These are phyloP conservation scores for Powellomyces hirtus DNA, from an alignment of 192 early-diverging fungal species.

Conservation along the genomic window DNA sequence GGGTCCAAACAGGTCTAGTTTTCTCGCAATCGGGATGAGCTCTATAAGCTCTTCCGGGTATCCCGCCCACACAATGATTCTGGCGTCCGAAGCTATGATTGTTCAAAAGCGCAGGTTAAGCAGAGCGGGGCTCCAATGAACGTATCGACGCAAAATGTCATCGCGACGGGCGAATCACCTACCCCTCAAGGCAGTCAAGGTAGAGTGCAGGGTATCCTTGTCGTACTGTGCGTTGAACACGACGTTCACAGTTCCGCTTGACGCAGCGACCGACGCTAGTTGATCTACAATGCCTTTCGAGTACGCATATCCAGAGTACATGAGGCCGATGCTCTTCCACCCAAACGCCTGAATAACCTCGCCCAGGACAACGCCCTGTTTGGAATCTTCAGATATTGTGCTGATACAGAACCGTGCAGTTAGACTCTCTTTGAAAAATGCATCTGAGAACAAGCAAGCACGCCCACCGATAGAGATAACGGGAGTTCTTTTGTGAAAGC, in stretches of 20 bases:
- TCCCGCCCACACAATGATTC: conserved; percentile 8
- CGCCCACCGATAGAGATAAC: conserved; percentile 5
- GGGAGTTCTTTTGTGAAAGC: not conserved
- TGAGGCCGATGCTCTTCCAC: conserved; percentile 6
- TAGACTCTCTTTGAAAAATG: not conserved
- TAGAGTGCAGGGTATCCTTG: not conserved
- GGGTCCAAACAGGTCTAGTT: conserved; percentile 8
- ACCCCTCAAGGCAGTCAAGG: not conserved
- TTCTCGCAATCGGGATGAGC: not conserved
- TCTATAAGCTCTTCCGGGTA: not conserved
- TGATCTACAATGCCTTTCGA: conserved; percentile 1
- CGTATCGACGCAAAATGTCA: not conserved
- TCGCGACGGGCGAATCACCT: not conserved
- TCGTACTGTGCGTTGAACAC: not conserved
- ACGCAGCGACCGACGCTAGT: not conserved
- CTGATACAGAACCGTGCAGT: not conserved
- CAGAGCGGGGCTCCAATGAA: not conserved
- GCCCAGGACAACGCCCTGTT: conserved; percentile 7
- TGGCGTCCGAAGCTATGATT: not conserved
- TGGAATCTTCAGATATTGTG: not conserved
- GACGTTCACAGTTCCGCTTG: not conserved
- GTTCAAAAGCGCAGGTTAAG: not conserved
- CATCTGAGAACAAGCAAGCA: not conserved
- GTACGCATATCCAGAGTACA: conserved; percentile 2
- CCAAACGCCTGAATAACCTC: not conserved